A percentile compares a stretch with the other conserved stretches of the same genome.
These are phyloP conservation scores for Hypoxylon sp. DNA, from an alignment of 2,329 filamentous ascomycete species.

Conservation along the genomic window DNA sequence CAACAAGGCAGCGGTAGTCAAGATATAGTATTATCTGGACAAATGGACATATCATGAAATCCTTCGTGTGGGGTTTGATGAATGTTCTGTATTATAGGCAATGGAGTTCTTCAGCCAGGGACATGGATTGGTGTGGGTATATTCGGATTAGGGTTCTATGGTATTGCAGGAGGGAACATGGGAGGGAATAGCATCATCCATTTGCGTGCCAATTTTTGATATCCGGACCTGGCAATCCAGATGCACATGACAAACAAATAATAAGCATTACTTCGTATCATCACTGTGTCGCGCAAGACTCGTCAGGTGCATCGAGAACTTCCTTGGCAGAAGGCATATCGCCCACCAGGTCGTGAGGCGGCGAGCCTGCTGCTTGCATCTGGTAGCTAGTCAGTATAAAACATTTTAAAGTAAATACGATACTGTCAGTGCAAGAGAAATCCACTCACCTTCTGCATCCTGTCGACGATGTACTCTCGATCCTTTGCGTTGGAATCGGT, in stretches of 20 bases:
- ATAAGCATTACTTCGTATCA: constrained; percentile 27
- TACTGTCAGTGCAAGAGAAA: background rate
- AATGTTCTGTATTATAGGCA: constrained; percentile 16
- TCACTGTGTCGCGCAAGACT: constrained; percentile 70
- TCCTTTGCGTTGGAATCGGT: constrained; percentile 82
- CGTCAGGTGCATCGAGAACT: constrained; percentile 66
- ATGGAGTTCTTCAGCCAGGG: constrained; percentile 26
- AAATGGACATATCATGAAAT: constrained; percentile 58
- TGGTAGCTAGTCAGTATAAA: constrained; percentile 50
- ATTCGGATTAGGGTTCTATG: constrained; percentile 35
- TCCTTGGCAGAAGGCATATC: constrained; percentile 88
- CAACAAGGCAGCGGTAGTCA: constrained; percentile 46
- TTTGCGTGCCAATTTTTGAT: constrained; percentile 37
- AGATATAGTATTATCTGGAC: constrained; percentile 46
- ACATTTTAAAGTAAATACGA: background rate
- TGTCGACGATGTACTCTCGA: constrained; percentile 92
- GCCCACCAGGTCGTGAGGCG: constrained; percentile 88
- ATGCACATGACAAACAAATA: constrained; percentile 40
- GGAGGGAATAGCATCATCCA: constrained; percentile 23
- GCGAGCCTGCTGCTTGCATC: constrained; percentile 97
- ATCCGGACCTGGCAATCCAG: constrained; percentile 25
- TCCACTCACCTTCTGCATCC: constrained; percentile 88
- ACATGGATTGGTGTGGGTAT: constrained; percentile 34
- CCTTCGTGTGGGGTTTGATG: constrained; percentile 4
- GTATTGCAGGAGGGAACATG: constrained; percentile 16